Percentiles rank a stretch among this genome's conserved stretches.
Conservation (phyloP, 2,329 filamentous ascomycete genomes). For the Sporothrix dimorphospora region DNA sequence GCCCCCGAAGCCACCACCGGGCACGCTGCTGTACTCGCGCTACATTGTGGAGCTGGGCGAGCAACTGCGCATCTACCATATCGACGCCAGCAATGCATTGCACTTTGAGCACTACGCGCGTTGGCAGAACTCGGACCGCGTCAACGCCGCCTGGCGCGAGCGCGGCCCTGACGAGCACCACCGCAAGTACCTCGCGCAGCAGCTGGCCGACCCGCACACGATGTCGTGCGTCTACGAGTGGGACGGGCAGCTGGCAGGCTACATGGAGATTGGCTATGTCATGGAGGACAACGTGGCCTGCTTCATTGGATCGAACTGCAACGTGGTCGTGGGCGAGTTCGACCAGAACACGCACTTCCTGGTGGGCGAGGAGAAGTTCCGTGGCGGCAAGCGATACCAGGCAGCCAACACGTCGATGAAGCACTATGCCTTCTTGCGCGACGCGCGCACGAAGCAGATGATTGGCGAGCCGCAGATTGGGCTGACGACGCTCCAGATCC, state of each 20-base stretch:
- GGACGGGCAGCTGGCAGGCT: slow-evolving; percentile 71
- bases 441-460: slow-evolving; percentile 59
- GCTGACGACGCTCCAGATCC: slow-evolving; percentile 70
- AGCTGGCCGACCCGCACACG: slow-evolving; percentile 73
- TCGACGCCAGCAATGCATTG: slow-evolving; percentile 63
- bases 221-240: slow-evolving; percentile 72
- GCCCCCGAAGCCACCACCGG: slow-evolving; percentile 70
- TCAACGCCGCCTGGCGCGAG: slow-evolving; percentile 79
- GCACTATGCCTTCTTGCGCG: slow-evolving; percentile 66
- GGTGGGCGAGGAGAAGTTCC: slow-evolving; percentile 62
- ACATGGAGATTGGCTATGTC: slow-evolving; percentile 82
- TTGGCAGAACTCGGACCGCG: slow-evolving; percentile 84
- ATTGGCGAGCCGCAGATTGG: slow-evolving; percentile 74
- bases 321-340: slow-evolving; percentile 50
- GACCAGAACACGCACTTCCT: slow-evolving; percentile 63
- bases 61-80: slow-evolving; percentile 71
- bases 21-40: slow-evolving; percentile 74
- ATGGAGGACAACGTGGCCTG: slow-evolving; percentile 54
- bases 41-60: slow-evolving; percentile 73
- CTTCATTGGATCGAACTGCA: slow-evolving; percentile 58
- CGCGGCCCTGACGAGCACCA: slow-evolving; percentile 76
- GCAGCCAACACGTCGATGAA: slow-evolving; percentile 66
- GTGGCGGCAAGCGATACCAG: slow-evolving; percentile 62
- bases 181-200: slow-evolving; percentile 67
- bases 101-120: slow-evolving; percentile 63